Evolutionary conservation across 2,329 filamentous ascomycete genomes (phyloP), one percentile per base, ranked within the genome.

Genomic region (Colletotrichum brevisporum): DNA sequence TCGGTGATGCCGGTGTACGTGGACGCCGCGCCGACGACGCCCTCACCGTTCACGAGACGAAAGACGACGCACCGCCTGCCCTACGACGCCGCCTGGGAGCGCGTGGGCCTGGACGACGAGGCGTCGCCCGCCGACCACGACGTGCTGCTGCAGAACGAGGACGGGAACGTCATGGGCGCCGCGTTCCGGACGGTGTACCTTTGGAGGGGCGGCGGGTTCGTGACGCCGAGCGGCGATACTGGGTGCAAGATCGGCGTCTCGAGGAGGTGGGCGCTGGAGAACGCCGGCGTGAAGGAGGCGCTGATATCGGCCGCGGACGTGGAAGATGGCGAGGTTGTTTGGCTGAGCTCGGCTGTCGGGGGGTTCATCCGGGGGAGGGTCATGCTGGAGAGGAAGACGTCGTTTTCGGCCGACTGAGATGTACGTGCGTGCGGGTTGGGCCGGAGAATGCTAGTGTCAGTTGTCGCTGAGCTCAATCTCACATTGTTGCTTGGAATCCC

Each of bases 111-210:
- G 5, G 43, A 57, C 31, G 36, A 58, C 15, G 27, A 45, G 5
- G 13, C 15, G 5, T 45, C 61, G 36, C 21, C 45, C 10, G 53
- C 31, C 16, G 45, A 31, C 13, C 57, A 24, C 31, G 45, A 52
- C 9, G 36, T 64, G 2, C 24, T 64, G 12, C 36, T 64, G 9
- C 45, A 45, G 18, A 64, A 64, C 18, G 45, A 31, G 27, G 16
- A 43, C 12, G 45, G 52, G 6, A 4, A 57, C 5, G 15, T 57
- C 9, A 51, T 57, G 21, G 61, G 53, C 13, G 43, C 53, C 3
- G 53, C 8, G 2, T 57, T 64, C 26, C 51, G 61, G 53, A 57
- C 43, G 9, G 52, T 56, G 18, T 57, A 63, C 4, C 51, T 63
- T 41, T 43, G 21, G 43, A 56, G 31, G 43, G 15, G 21, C 24